These are phyloP conservation scores for Oleoguttula mirabilis DNA, from an alignment of 495 filamentous ascomycete species.

Conservation along the genomic window DNA sequence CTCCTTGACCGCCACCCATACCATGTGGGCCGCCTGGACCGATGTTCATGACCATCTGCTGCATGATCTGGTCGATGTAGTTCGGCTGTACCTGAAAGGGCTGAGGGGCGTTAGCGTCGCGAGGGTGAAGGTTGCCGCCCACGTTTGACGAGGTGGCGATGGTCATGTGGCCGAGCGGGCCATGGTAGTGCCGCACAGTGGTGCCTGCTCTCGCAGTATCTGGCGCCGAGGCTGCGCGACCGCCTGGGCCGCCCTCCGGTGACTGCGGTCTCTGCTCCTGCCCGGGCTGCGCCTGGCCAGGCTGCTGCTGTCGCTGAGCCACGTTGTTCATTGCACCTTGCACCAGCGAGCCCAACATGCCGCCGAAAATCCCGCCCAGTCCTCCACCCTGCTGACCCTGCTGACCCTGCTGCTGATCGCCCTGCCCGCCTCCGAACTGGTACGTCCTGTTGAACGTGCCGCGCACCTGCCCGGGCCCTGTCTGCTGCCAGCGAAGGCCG, in stretches of 20 bases:
- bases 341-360: background rate
- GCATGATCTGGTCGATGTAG: slow-evolving; percentile 17
- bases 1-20: slow-evolving; percentile 1
- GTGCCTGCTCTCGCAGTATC: background rate
- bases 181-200: slow-evolving; percentile 5
- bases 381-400: background rate
- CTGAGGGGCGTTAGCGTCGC: slow-evolving; percentile 24
- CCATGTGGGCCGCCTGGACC: slow-evolving; percentile 3
- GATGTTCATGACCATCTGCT: slow-evolving; percentile 17
- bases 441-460: slow-evolving; percentile 2
- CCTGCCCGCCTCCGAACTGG: slow-evolving; percentile 1
- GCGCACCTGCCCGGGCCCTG: slow-evolving; percentile 5
- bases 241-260: background rate
- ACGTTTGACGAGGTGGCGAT: background rate
- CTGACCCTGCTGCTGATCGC: slow-evolving; percentile 3
- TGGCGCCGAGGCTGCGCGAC: slow-evolving; percentile 4
- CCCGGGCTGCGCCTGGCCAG: slow-evolving; percentile 1
- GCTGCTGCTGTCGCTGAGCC: slow-evolving; percentile 5
- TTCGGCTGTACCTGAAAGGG: slow-evolving; percentile 15
- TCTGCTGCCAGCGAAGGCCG: slow-evolving; percentile 25
- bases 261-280: slow-evolving; percentile 1
- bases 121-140: slow-evolving; percentile 11
- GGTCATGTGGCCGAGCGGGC: slow-evolving; percentile 7
- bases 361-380: background rate
- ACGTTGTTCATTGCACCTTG: background rate